Base-by-base conservation (phyloP, 106 monocot genomes). In the Platanthera guangdongensis region DNA sequence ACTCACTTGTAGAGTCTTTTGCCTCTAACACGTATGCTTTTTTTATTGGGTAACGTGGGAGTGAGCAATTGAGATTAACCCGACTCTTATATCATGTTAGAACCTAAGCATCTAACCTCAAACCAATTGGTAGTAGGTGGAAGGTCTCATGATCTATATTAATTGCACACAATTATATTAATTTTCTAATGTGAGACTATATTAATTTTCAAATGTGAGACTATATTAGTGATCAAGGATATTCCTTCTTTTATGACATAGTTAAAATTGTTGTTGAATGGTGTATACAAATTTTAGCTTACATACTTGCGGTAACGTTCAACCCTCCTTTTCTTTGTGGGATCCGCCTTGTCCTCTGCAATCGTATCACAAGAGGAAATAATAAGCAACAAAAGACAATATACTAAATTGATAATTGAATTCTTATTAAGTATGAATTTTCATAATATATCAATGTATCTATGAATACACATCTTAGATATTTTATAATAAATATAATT, bases 231-330 rank as follows among this genome's bases (percentile, higher is more conserved):
- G n/a, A 60, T 6, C 60, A 60, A 60, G n/a, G 60, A 13, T 60
- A 60, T 15, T 3, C 7, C n/a, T 18, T 6, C 53, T 53, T 53
- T 15, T 60, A 7, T 16, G n/a, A 18, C 13, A n/a, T n/a, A 15
- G 12, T n/a, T 60, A 60, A 60, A 4, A 7, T 15, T 9, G 8
- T 32, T 18, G n/a, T 71, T 47, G 5, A 16, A 19, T 18, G n/a
- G 5, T 68, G 45, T 68, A 46, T 68, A 68, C 46, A 75, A 78
- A 65, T 50, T 72, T 51, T 13, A 73, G 72, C 45, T 63, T 28
- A 67, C 84, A 54, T 89, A 89, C 89, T 89, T 89, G 71, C 89
- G 86, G 71, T 84, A 89, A 9, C 89, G 86, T 74, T 89, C 86
- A 15, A 89, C 89, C 75, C 89, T 86, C 28, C 89, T 81, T 80